Conservation (phyloP, 345 rosid species). For the Brassica cretica region DNA sequence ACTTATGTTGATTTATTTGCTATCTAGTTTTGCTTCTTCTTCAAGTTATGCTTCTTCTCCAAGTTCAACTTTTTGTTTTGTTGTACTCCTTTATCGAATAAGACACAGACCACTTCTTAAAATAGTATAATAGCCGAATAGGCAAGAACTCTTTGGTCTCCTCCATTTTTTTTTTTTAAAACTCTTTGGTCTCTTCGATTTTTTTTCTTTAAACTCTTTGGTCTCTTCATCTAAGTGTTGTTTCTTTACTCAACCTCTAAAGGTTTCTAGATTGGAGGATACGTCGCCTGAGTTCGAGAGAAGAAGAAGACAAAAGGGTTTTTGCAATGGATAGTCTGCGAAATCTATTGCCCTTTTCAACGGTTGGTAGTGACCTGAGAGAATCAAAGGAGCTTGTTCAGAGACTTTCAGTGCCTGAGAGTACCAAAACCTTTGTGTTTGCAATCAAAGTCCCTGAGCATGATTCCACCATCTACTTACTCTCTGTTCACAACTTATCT, state of each 20-base stretch:
- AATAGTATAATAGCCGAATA: background rate
- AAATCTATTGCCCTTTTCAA: constrained; percentile 77
- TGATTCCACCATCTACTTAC: constrained; percentile 65
- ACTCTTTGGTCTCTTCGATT: too few species aligned
- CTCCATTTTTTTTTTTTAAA: background rate
- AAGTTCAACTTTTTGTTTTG: background rate
- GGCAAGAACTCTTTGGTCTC: background rate
- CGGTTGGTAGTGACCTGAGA: constrained; percentile 51
- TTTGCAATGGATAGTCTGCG: constrained; percentile 36
- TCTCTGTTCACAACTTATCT: constrained; percentile 59
- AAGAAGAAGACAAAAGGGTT: background rate
- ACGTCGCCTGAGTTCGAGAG: background rate
- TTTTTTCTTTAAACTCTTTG: background rate
- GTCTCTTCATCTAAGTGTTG: background rate
- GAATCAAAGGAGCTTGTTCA: constrained; percentile 56
- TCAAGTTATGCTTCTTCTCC: background rate
- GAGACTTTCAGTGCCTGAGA: constrained; percentile 59
- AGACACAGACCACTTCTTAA: background rate
- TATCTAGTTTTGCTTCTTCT: background rate
- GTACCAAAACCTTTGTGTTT: constrained; percentile 61
- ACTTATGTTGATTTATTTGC: background rate
- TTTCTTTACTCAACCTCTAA: background rate
- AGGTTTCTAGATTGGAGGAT: background rate
- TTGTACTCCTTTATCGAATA: background rate
- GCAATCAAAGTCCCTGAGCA: constrained; percentile 57